Evolutionary conservation across 805 yeast species (phyloP), one percentile per base, ranked within the genome.

Genomic region (Lachancea fermentati): DNA sequence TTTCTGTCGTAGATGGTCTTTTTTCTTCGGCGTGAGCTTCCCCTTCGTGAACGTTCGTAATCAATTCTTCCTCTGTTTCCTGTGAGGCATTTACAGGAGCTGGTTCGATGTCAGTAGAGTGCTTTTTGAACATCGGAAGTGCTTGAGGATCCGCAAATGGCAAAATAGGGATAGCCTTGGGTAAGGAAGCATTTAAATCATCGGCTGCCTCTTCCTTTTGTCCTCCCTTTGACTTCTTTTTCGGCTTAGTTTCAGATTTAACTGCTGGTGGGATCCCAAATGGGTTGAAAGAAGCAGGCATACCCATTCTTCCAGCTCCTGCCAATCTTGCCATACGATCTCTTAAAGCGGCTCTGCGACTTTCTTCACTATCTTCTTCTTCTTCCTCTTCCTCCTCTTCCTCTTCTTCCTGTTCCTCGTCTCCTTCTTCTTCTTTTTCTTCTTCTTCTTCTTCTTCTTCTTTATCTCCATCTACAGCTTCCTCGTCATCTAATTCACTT

Each of bases 241-340:
- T 54, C 40, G 58, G 57, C 46, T 43, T 51, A 6, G 51, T 28
- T 44, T 47, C 44, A 48, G 49, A 33, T 30, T 49, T 7, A 25
- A 54, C 29, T 15, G 56, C 37, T 3, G 64, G 41, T 7, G 68
- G 62, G 29, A 52, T 49, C 35, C 67, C 71, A 44, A 68, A 68
- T 26, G 73, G 73, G 37, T 68, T 68, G 44, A 68, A 68, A 1
- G 63, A 68, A 19, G 63, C 65, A 22, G 62, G 59, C 50, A 61
- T 63, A 32, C 88, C 89, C 62, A 79, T 73, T 79, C 84, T 76
- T 43, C 85, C 81, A 11, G 79, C 78, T 15, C 96, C 95, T 0
- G 97, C 84, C 14, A 91, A 73, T 52, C 81, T 85, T n/a, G 98
- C 97, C 96, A 91, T 91, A 45, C 97, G 76, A 48, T 85, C 96